These are phyloP conservation scores for Paraglomus brasilianum DNA, from an alignment of 192 early-diverging fungal species.

Conservation along the genomic window DNA sequence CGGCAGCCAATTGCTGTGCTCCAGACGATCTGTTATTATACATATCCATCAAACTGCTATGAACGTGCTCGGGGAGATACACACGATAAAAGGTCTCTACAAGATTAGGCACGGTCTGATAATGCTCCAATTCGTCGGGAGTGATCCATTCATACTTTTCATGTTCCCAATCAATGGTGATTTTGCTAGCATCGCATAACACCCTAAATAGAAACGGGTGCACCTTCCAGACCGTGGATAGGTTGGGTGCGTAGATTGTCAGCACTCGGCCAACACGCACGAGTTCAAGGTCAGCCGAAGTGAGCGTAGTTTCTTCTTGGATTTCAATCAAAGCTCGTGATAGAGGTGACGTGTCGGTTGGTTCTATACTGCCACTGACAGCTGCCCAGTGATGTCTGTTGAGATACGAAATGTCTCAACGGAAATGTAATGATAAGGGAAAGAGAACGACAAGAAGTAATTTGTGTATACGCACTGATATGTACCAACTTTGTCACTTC, in stretches of 20 bases:
- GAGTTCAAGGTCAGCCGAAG: not conserved
- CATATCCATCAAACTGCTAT: conserved; percentile 14
- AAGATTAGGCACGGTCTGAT: conserved; percentile 11
- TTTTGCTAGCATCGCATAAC: not conserved
- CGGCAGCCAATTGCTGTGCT: conserved; percentile 11
- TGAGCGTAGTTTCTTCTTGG: conserved; percentile 13
- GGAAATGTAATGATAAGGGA: no score
- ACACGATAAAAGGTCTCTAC: conserved; percentile 22
- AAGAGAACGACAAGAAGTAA: no score
- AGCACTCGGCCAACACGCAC: conserved; percentile 13
- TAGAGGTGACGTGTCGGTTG: conserved; percentile 7
- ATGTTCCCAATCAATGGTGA: conserved; percentile 27
- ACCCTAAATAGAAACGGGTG: conserved; percentile 22
- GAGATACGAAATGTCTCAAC: not conserved
- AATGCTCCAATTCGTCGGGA: conserved; percentile 2
- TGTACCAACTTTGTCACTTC: conserved; percentile 14
- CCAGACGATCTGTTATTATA: conserved; percentile 23
- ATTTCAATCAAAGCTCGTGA: conserved; percentile 20
- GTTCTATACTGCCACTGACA: conserved; percentile 17
- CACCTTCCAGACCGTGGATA: conserved; percentile 14
- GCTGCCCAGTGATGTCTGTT: conserved; percentile 23
- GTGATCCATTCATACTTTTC: conserved; percentile 20
- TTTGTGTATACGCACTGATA: not conserved
- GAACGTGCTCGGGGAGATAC: conserved; percentile 12
- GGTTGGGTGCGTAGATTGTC: not conserved